Percentiles rank a stretch among this genome's conserved stretches.
Conservation (phyloP, 176 grass and related monocot species). For the Stipa capillata region DNA sequence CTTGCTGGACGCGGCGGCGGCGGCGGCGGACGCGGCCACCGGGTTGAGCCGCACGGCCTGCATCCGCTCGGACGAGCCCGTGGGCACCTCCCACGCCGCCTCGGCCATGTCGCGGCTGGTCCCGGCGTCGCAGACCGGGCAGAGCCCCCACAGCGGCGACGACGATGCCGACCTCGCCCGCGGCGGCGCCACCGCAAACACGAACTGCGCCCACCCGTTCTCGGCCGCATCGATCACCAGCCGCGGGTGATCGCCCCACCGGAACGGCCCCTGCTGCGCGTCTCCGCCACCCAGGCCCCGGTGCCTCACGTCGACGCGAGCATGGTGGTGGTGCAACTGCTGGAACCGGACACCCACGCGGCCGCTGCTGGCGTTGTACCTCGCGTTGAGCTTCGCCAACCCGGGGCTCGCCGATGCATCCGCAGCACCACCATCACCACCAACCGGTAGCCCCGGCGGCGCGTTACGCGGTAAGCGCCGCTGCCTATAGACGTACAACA, state of each 20-base stretch:
- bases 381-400: constrained; percentile 29
- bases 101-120: constrained; percentile 29
- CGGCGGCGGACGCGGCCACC: not conserved
- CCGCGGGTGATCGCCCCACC: constrained; percentile 67
- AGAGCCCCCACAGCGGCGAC: constrained; percentile 29
- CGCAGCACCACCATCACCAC: not conserved
- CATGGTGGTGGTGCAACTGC: constrained; percentile 39
- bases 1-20: constrained; percentile 3
- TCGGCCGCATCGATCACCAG: constrained; percentile 69
- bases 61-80: constrained; percentile 62
- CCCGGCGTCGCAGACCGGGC: constrained; percentile 39
- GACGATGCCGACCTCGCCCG: constrained; percentile 5
- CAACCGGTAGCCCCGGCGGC: not conserved
- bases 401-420: constrained; percentile 14
- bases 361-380: constrained; percentile 29
- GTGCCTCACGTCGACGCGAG: not conserved
- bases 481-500: constrained; percentile 1
- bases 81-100: constrained; percentile 52
- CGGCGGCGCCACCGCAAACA: constrained; percentile 38
- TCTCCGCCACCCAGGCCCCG: constrained; percentile 1
- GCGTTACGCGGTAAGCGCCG: not conserved
- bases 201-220: constrained; percentile 88
- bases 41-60: constrained; percentile 81
- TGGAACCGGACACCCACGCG: constrained; percentile 56
- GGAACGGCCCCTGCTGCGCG: constrained; percentile 37